A percentile compares a stretch with the other conserved stretches of the same genome.
These are phyloP conservation scores for Neostapfia colusana DNA, from an alignment of 176 grass and related monocot genomes.

Conservation along the genomic window DNA sequence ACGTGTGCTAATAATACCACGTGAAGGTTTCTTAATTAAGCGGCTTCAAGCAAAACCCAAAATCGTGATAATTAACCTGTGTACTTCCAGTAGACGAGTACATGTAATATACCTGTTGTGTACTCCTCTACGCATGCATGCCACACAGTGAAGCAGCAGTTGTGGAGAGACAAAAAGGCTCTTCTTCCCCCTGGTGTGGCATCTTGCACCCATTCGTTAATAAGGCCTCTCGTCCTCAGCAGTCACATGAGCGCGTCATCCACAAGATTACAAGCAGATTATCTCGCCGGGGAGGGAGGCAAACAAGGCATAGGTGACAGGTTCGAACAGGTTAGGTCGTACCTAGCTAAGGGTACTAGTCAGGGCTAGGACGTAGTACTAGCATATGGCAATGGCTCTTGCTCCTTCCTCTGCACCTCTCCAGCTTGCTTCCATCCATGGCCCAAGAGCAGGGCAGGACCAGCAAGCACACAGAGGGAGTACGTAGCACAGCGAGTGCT, in stretches of 20 bases:
- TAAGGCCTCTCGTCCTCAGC: not conserved
- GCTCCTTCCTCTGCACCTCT: constrained; percentile 17
- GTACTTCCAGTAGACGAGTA: not conserved
- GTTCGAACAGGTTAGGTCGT: not conserved
- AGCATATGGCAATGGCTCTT: not conserved
- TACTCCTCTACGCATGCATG: not conserved
- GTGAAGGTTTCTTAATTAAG: not conserved
- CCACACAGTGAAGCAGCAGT: not conserved
- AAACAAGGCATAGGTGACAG: not conserved
- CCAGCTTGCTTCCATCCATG: constrained; percentile 14
- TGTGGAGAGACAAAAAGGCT: not conserved
- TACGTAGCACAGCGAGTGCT: constrained; percentile 9
- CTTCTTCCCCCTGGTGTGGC: not conserved
- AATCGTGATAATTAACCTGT: not conserved
- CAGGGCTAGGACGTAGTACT: not conserved
- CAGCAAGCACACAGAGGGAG: not conserved
- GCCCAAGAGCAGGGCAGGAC: not conserved
- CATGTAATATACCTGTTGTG: not conserved
- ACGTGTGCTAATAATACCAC: not conserved
- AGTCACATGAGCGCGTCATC: constrained; percentile 11
- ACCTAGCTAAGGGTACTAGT: too few relatives aligned
- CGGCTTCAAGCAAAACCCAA: not conserved
- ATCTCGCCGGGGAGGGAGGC: too few relatives aligned
- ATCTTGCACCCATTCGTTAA: not conserved
- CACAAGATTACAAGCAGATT: not conserved